phyloP scores from a whole-genome alignment of 805 yeast species.

The Metschnikowia lachancei region DNA sequence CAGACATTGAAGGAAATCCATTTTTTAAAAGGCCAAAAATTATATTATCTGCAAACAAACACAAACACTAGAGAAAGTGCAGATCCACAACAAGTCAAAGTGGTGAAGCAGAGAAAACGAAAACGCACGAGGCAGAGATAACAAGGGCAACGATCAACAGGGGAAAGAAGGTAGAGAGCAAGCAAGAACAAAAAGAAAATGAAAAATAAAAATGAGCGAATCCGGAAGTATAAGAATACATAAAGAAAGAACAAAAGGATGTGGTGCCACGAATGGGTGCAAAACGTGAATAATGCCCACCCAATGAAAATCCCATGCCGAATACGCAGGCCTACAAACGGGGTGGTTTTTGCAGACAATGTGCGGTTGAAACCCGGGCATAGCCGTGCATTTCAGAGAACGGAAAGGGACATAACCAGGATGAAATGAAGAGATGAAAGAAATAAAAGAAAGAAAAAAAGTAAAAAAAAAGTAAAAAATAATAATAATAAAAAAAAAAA shows the following conservation, averaged over 20 bases:
- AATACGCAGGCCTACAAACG: no score
- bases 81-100: no score
- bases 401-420: no score
- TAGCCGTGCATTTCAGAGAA: no score
- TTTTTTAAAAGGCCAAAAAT: not conserved
- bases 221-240: constrained; percentile 6
- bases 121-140: not conserved
- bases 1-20: constrained; percentile 3
- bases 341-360: no score
- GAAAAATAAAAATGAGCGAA: not conserved
- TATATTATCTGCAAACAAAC: no score
- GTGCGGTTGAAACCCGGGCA: no score
- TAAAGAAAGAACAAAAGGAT: not conserved
- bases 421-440: no score
- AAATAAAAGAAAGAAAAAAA: no score
- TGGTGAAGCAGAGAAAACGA: not conserved
- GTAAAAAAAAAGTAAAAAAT: no score
- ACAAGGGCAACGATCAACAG: not conserved
- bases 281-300: not conserved
- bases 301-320: not conserved
- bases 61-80: no score
- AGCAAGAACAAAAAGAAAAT: not conserved
- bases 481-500: no score
- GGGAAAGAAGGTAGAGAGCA: constrained; percentile 1
- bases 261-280: constrained; percentile 3